Percentiles rank a stretch among this genome's conserved stretches.
phyloP scores from a whole-genome alignment of 2,329 filamentous ascomycete species.

The Sarocladium brachiariae region DNA sequence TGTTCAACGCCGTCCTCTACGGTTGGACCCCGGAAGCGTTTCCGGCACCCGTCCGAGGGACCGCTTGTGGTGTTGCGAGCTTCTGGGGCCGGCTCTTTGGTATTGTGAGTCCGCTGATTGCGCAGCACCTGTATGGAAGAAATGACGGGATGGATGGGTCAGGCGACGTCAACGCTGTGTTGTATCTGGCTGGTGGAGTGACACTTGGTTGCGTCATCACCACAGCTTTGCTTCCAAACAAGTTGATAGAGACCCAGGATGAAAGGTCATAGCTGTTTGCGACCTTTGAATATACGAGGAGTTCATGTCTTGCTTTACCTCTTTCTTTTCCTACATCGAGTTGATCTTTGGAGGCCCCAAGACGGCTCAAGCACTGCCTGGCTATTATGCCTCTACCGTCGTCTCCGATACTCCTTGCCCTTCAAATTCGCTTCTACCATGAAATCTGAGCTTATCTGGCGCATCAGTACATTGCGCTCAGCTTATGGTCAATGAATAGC shows the following conservation, averaged over 20 bases:
- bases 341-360: too few species aligned
- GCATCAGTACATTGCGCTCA: too few species aligned
- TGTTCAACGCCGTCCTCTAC: constrained; percentile 29
- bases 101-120: constrained; percentile 51
- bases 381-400: too few species aligned
- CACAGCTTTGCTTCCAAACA: constrained; percentile 39
- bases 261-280: constrained; percentile 16
- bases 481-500: too few species aligned
- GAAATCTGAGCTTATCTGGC: too few species aligned
- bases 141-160: constrained; percentile 19
- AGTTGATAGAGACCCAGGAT: constrained; percentile 27
- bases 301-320: too few species aligned
- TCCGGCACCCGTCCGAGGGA: constrained; percentile 46
- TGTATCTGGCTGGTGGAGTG: constrained; percentile 50
- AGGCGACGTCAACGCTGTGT: constrained; percentile 39
- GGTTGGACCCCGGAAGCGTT: constrained; percentile 51
- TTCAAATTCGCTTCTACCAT: too few species aligned
- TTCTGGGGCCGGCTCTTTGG: constrained; percentile 54
- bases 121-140: constrained; percentile 34
- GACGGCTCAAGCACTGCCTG: too few species aligned
- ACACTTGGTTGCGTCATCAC: constrained; percentile 45
- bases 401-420: too few species aligned
- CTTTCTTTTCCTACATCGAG: too few species aligned
- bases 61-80: constrained; percentile 48
- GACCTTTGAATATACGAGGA: not conserved